A percentile compares a stretch with the other conserved stretches of the same genome.
Conservation (phyloP, 352 stramenopile species). For the Globisporangium cystogenes region DNA sequence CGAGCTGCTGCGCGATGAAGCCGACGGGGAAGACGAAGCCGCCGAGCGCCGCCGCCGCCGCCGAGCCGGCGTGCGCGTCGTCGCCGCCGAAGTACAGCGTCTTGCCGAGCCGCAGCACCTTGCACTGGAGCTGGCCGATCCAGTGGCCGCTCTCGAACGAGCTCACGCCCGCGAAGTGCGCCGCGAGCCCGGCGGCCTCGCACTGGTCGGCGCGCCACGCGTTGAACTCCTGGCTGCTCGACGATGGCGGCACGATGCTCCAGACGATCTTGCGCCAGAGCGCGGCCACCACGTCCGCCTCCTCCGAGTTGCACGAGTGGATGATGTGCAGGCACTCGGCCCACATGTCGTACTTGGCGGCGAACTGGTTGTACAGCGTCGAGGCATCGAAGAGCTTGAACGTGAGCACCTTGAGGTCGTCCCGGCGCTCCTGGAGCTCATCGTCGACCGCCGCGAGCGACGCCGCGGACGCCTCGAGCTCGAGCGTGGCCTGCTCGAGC, state of each 20-base stretch:
- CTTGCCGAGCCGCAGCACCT: slow-evolving; percentile 69
- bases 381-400: slow-evolving; percentile 79
- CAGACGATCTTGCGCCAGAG: slow-evolving; percentile 80
- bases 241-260: slow-evolving; percentile 56
- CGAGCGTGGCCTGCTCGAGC: slow-evolving; percentile 60
- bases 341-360: slow-evolving; percentile 85
- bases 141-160: slow-evolving; percentile 77
- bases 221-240: slow-evolving; percentile 63
- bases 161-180: slow-evolving; percentile 22
- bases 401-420: slow-evolving; percentile 62
- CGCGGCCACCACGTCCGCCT: slow-evolving; percentile 53
- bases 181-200: slow-evolving; percentile 50
- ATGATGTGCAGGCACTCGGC: slow-evolving; percentile 85
- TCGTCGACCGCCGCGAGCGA: slow-evolving; percentile 29
- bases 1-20: slow-evolving; percentile 68
- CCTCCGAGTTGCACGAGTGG: slow-evolving; percentile 78
- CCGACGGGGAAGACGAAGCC: slow-evolving; percentile 71
- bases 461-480: slow-evolving; percentile 42
- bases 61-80: slow-evolving; percentile 37
- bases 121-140: slow-evolving; percentile 78
- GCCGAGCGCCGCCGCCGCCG: slow-evolving; percentile 20
- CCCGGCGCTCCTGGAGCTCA: slow-evolving; percentile 39
- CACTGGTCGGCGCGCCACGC: slow-evolving; percentile 64
- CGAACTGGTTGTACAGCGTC: slow-evolving; percentile 83
- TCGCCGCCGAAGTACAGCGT: slow-evolving; percentile 57